A percentile compares a stretch with the other conserved stretches of the same genome.
These are phyloP conservation scores for Colletotrichum kahawae DNA, from an alignment of 2,329 filamentous ascomycete species.

Conservation along the genomic window DNA sequence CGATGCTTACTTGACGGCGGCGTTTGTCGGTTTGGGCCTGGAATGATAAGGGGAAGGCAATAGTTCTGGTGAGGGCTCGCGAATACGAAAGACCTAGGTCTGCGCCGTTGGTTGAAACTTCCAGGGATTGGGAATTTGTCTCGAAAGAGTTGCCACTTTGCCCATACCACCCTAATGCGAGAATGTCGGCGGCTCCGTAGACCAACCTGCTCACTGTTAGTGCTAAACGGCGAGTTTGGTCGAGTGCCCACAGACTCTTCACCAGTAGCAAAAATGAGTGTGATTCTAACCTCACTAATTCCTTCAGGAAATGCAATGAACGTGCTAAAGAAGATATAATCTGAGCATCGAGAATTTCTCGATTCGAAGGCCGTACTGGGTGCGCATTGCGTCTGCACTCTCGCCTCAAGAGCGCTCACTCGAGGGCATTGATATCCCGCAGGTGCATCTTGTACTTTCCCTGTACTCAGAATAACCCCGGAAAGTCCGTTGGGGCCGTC, in stretches of 20 bases:
- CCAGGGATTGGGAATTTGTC: too few species aligned
- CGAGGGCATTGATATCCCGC: not conserved
- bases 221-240: rapidly evolving
- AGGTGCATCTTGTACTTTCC: not conserved
- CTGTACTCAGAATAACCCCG: not conserved
- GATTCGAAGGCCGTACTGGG: not conserved
- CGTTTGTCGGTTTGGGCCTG: too few species aligned
- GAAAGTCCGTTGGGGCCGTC: not conserved
- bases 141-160: too few species aligned
- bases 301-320: not conserved
- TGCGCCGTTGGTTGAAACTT: not conserved
- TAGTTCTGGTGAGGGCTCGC: not conserved
- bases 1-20: too few species aligned
- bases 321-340: too few species aligned
- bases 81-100: not conserved
- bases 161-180: too few species aligned
- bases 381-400: not conserved
- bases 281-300: not conserved
- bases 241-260: not conserved
- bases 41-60: not conserved
- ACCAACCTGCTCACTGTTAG: not conserved
- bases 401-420: not conserved
- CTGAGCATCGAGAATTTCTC: too few species aligned
- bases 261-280: not conserved
- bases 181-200: too few species aligned